A percentile compares a stretch with the other conserved stretches of the same genome.
Evolutionary conservation across 2,329 filamentous ascomycete genomes (phyloP).

Genomic region (Pestalotiopsis sp.): DNA sequence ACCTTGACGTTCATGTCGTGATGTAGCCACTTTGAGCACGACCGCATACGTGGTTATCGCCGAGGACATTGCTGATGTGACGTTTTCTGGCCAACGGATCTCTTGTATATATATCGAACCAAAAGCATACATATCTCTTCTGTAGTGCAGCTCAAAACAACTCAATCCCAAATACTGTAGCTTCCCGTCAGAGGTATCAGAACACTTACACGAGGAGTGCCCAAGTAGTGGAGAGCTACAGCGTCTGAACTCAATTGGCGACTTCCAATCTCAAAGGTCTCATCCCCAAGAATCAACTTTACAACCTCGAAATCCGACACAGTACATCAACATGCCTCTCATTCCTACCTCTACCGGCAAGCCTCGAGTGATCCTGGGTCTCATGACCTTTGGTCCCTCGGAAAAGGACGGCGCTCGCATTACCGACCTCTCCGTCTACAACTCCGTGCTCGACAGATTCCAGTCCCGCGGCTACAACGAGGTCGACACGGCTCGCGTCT

Average conservation of each 20-base stretch:
- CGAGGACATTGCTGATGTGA: background rate
- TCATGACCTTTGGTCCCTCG: slow-evolving; percentile 81
- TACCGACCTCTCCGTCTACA: slow-evolving; percentile 66
- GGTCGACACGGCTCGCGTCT: slow-evolving; percentile 78
- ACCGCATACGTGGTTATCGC: background rate
- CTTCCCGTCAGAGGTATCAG: background rate
- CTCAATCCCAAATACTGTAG: background rate
- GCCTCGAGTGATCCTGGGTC: slow-evolving; percentile 75
- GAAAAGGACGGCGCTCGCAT: slow-evolving; percentile 60
- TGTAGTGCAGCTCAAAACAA: background rate
- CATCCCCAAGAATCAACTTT: too few relatives aligned
- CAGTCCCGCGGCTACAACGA: slow-evolving; percentile 81
- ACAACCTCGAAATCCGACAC: too few relatives aligned
- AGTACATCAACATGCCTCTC: slow-evolving; percentile 41
- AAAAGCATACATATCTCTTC: background rate
- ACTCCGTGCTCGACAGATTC: slow-evolving; percentile 71
- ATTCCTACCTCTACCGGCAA: slow-evolving; percentile 43
- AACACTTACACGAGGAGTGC: background rate
- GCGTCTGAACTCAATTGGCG: background rate
- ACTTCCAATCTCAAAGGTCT: background rate
- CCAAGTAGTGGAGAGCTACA: background rate
- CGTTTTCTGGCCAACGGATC: background rate
- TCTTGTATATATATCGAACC: background rate
- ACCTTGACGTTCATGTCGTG: background rate
- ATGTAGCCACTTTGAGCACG: background rate